Percentiles rank a stretch among this genome's conserved stretches.
These are phyloP conservation scores for Alternaria sp. DNA, from an alignment of 2,329 filamentous ascomycete species.

Conservation along the genomic window DNA sequence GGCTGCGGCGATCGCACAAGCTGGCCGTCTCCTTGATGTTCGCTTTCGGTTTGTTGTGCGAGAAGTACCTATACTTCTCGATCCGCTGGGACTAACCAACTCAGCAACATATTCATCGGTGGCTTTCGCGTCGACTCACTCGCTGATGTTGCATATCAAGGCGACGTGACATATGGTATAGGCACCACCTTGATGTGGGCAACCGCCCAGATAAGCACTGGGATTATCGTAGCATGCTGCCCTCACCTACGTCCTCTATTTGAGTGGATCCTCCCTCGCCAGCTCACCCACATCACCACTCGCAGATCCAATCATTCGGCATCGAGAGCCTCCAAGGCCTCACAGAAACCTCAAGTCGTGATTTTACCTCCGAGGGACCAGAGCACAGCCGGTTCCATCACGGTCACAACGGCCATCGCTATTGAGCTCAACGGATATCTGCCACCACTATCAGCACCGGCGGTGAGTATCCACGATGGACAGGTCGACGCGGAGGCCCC, in stretches of 20 bases:
- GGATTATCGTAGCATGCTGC: slow-evolving; percentile 37
- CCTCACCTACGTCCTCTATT: slow-evolving; percentile 37
- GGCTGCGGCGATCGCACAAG: slow-evolving; percentile 33
- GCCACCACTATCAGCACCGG: background rate
- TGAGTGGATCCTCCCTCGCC: slow-evolving; percentile 25
- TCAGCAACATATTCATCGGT: slow-evolving; percentile 30
- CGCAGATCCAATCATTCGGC: background rate
- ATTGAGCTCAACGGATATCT: slow-evolving; percentile 12
- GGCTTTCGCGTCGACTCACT: slow-evolving; percentile 23
- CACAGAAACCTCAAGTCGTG: background rate
- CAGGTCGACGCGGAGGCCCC: slow-evolving; percentile 20
- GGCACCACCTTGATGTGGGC: slow-evolving; percentile 30
- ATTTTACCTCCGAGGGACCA: background rate
- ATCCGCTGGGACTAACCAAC: slow-evolving; percentile 13
- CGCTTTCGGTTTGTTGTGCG: slow-evolving; percentile 34
- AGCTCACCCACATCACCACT: slow-evolving; percentile 20
- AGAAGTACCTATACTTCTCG: background rate
- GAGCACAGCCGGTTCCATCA: slow-evolving; percentile 20
- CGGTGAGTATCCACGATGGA: slow-evolving; percentile 19
- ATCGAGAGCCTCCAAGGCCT: background rate
- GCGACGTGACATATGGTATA: slow-evolving; percentile 29
- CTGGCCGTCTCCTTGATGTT: slow-evolving; percentile 37
- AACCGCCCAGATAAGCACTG: slow-evolving; percentile 33
- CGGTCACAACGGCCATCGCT: slow-evolving; percentile 32
- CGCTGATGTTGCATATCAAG: slow-evolving; percentile 3